Conservation (phyloP, 2,329 filamentous ascomycete genomes). For the Aspergillus nomiae region DNA sequence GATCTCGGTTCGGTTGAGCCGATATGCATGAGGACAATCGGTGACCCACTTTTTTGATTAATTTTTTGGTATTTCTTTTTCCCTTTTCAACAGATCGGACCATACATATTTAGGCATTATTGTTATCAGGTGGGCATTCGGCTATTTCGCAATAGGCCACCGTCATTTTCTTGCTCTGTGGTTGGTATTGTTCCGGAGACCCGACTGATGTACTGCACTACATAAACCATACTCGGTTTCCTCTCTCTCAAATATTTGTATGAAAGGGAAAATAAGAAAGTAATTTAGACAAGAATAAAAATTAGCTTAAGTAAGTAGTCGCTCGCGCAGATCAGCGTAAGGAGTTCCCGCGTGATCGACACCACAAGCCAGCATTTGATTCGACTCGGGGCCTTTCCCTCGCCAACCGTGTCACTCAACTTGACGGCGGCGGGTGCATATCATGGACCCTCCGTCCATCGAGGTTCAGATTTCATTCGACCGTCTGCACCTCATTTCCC, state of each 20-base stretch:
- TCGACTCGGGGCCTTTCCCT: constrained; percentile 10
- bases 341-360: constrained; percentile 30
- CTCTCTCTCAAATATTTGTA: not conserved
- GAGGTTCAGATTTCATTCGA: constrained; percentile 8
- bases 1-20: constrained; percentile 1
- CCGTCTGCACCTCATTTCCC: constrained; percentile 1
- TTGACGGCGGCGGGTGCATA: constrained; percentile 14
- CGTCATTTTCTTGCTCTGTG: not conserved
- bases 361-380: constrained; percentile 16
- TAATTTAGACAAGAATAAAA: not conserved
- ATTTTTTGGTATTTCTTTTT: constrained; percentile 3
- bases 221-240: not conserved
- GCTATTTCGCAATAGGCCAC: not conserved
- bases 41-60: not conserved
- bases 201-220: not conserved
- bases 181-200: not conserved
- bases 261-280: not conserved
- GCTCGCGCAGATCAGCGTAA: constrained; percentile 25
- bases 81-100: constrained; percentile 1
- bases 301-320: constrained; percentile 2
- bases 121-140: not conserved
- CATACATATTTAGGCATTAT: not conserved
- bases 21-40: constrained; percentile 2
- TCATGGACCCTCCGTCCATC: constrained; percentile 8
- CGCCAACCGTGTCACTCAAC: constrained; percentile 17